Evolutionary conservation across 108 stramenopile species (phyloP), one percentile per base, ranked within the genome.

Genomic region (Discostella pseudostelligera): DNA sequence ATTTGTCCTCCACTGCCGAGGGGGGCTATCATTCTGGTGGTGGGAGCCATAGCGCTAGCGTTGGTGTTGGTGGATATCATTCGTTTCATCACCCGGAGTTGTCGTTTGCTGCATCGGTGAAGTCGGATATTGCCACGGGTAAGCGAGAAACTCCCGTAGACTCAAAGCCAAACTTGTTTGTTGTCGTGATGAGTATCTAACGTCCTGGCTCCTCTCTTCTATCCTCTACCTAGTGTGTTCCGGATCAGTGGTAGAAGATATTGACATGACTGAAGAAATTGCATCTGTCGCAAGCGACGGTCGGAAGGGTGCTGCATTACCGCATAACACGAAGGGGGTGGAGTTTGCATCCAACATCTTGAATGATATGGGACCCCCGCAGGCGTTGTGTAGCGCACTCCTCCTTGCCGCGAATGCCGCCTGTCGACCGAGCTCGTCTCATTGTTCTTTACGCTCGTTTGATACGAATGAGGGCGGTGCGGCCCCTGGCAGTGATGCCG

Each of bases 301-400:
- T 26, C 14, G 37, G 19, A 36, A 35, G 17, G 44, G 47, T 47
- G 36, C 48, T 32, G 32, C 32, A 3, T 5, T 32, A 5, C 37
- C 24, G 4, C 56, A 57, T 4, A n/a, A 57, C 4, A 16, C 35
- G 16, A 59, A 59, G n/a, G 58, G 58, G 25, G 58, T 59, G 2
- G 58, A 62, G 21, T 62, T 62, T 49, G 62, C 62, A 47, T 62
- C 62, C 35, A 62, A 49, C 13, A 62, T 62, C 16, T 24, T 62
- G 35, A 62, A 62, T 50, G 62, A 62, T 20, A 62, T 62, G 62
- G 62, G 62, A 4, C 62, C 62, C 20, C 62, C 62, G 7, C 62
- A 22, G 19, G 16, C 35, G 12, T 49, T 36, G 24, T 26, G 47
- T 11, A 48, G 36, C 19, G 36, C 62, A 20, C 48, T 62, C 2